Evolutionary conservation across 2,329 filamentous ascomycete genomes (phyloP).

Genomic region (Volutella citrinella): DNA sequence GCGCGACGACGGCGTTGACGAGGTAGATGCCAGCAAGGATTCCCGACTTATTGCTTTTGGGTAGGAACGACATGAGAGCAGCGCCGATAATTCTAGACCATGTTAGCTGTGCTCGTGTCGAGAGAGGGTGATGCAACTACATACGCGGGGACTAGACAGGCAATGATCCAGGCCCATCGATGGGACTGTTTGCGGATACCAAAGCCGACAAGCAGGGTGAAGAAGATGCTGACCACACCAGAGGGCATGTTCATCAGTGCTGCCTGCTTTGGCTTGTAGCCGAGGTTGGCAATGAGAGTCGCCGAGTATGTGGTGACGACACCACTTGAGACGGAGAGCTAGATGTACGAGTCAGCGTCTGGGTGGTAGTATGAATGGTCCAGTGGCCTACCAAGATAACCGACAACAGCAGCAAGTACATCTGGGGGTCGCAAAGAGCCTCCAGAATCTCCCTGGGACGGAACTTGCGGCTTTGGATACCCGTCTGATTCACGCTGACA

Average conservation of each 20-base stretch:
- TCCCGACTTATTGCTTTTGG: conserved; percentile 42
- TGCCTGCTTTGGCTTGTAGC: conserved; percentile 41
- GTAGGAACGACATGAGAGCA: conserved; percentile 51
- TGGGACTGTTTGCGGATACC: conserved; percentile 45
- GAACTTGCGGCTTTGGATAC: conserved; percentile 53
- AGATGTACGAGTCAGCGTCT: conserved; percentile 7
- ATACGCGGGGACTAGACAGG: conserved; percentile 46
- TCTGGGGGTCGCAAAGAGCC: conserved; percentile 48
- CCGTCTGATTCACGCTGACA: conserved; percentile 56
- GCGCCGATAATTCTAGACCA: conserved; percentile 42
- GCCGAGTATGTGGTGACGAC: conserved; percentile 54
- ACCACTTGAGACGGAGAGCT: conserved; percentile 49
- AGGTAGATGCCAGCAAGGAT: conserved; percentile 49
- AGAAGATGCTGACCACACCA: conserved; percentile 50
- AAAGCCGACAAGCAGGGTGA: conserved; percentile 46
- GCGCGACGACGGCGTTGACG: conserved; percentile 47
- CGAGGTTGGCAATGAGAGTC: conserved; percentile 48
- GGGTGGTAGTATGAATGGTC: no score
- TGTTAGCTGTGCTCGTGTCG: no score
- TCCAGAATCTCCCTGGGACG: conserved; percentile 51
- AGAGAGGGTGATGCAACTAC: conserved; percentile 12
- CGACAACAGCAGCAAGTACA: conserved; percentile 47
- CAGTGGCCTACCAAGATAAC: conserved; percentile 44
- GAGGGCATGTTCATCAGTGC: conserved; percentile 55
- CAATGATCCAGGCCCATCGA: conserved; percentile 49